A percentile compares a stretch with the other conserved stretches of the same genome.
Conservation (phyloP, 495 filamentous ascomycete genomes). For the Hypomontagnella monticulosa region DNA sequence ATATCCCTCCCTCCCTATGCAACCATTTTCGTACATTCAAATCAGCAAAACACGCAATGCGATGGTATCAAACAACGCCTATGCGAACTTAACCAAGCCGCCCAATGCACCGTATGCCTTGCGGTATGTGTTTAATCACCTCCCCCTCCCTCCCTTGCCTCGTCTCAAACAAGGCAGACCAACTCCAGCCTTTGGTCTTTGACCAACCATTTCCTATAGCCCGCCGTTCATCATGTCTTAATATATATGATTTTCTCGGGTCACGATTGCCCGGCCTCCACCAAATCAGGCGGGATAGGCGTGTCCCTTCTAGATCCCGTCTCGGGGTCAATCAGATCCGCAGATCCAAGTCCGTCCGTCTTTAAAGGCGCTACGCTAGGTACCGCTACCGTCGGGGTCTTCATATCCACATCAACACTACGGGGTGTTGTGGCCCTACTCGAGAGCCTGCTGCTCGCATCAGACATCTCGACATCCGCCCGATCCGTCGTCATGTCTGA, state of each 20-base stretch:
- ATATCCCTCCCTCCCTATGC: slow-evolving; percentile 19
- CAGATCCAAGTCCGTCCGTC: slow-evolving; percentile 14
- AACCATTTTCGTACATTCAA: slow-evolving; percentile 4
- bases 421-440: slow-evolving; percentile 42
- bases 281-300: slow-evolving; percentile 37
- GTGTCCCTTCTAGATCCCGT: slow-evolving; percentile 34
- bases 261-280: slow-evolving; percentile 8
- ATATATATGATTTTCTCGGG: background rate
- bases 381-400: slow-evolving; percentile 47
- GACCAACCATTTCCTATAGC: background rate
- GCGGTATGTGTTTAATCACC: slow-evolving; percentile 36
- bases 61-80: slow-evolving; percentile 39
- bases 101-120: slow-evolving; percentile 30
- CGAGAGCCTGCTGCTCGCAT: slow-evolving; percentile 48
- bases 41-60: slow-evolving; percentile 26
- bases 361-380: background rate
- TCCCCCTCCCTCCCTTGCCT: background rate
- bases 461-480: slow-evolving; percentile 57
- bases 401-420: slow-evolving; percentile 44
- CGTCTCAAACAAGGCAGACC: background rate
- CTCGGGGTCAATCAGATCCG: slow-evolving; percentile 21
- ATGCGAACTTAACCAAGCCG: slow-evolving; percentile 24
- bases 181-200: background rate
- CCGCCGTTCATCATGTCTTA: background rate
- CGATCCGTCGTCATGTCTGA: slow-evolving; percentile 41